A percentile compares a stretch with the other conserved stretches of the same genome.
Conservation (phyloP, 1,284 basidiomycete genomes). For the Rhodotorula sp. region DNA sequence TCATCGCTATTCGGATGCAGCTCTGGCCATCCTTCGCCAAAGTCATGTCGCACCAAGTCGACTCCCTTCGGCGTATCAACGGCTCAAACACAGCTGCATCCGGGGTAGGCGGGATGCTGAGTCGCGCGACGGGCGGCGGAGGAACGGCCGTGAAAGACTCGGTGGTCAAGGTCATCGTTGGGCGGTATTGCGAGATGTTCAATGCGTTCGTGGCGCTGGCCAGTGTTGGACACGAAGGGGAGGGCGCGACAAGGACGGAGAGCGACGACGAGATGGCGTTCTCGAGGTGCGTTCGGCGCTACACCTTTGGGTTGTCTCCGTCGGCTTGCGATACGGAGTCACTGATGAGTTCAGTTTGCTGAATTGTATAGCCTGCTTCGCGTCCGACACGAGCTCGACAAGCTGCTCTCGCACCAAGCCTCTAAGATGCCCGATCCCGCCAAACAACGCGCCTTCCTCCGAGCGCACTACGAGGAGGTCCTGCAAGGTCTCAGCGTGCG, state of each 20-base stretch:
- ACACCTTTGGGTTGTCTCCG: no score
- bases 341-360: not conserved
- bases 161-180: conserved; percentile 59
- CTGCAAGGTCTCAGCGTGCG: conserved; percentile 73
- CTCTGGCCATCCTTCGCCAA: conserved; percentile 92
- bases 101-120: conserved; percentile 50
- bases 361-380: conserved; percentile 64
- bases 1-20: conserved; percentile 72
- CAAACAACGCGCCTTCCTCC: conserved; percentile 66
- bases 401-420: conserved; percentile 70
- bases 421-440: conserved; percentile 63
- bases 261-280: conserved; percentile 86
- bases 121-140: conserved; percentile 52
- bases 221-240: not conserved
- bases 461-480: conserved; percentile 69
- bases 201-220: conserved; percentile 63
- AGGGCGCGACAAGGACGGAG: not conserved
- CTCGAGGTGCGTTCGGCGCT: conserved; percentile 62
- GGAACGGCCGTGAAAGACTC: conserved; percentile 60
- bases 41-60: conserved; percentile 75
- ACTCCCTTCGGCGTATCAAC: conserved; percentile 73
- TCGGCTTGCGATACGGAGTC: not conserved
- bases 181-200: conserved; percentile 72
- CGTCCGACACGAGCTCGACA: conserved; percentile 77
- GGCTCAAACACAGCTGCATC: conserved; percentile 48